phyloP scores from a whole-genome alignment of 305 asterid species.

The Solanum aculeatissimum region DNA sequence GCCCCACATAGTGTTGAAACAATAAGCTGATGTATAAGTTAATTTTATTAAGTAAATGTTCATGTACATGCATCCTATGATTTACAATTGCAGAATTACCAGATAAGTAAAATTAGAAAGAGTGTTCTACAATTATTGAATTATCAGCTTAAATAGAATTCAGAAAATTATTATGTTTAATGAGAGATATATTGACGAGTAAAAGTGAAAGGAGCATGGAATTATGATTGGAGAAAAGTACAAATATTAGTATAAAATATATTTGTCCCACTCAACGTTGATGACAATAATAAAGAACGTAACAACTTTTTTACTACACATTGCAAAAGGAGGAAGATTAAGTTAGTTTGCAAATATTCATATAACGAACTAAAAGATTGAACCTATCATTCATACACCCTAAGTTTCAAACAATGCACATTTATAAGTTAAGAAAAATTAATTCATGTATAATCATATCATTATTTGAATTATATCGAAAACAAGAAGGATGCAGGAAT shows the following conservation, averaged over 20 bases:
- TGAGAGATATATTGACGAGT: too few species aligned
- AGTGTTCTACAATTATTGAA: too few species aligned
- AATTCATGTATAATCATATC: not conserved
- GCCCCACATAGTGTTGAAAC: too few species aligned
- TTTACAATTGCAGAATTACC: too few species aligned
- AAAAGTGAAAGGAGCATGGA: too few species aligned
- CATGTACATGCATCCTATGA: too few species aligned
- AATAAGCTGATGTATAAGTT: too few species aligned
- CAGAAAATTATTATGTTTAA: too few species aligned
- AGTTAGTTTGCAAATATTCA: not conserved
- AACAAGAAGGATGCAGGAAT: not conserved
- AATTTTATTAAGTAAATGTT: too few species aligned
- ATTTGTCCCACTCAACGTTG: not conserved
- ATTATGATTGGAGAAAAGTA: not conserved
- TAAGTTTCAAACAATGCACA: not conserved
- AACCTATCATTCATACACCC: not conserved
- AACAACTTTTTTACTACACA: not conserved
- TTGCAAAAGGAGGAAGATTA: not conserved
- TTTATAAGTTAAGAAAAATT: not conserved
- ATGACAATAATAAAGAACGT: not conserved
- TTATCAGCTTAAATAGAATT: too few species aligned
- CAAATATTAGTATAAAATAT: not conserved
- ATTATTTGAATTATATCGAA: not conserved
- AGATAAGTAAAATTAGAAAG: too few species aligned
- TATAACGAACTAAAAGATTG: not conserved